Evolutionary conservation across 768 basidiomycete species (phyloP).

Genomic region (Rossbeevera mucosa): DNA sequence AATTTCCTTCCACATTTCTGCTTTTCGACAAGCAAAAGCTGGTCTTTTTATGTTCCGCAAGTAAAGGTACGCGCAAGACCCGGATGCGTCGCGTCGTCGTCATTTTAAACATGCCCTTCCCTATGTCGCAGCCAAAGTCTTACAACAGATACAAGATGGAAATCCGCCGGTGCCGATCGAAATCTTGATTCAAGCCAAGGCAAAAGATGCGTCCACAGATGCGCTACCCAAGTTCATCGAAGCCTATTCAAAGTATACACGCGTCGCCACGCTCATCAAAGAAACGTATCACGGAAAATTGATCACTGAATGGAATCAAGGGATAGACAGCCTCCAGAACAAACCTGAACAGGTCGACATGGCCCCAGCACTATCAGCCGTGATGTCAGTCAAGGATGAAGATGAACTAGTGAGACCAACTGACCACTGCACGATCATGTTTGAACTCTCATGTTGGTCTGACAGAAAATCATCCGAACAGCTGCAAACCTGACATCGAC

Average conservation of each 20-base stretch:
- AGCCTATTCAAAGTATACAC: slow-evolving; percentile 54
- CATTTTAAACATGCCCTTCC: slow-evolving; percentile 14
- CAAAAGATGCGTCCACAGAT: slow-evolving; percentile 73
- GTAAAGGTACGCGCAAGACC: slow-evolving; percentile 59
- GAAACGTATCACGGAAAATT: slow-evolving; percentile 85
- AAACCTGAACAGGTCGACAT: slow-evolving; percentile 81
- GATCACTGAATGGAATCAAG: slow-evolving; percentile 78
- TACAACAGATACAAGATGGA: slow-evolving; percentile 67
- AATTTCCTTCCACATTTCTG: slow-evolving; percentile 92
- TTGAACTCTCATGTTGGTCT: slow-evolving; percentile 6
- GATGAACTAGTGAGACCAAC: slow-evolving; percentile 76
- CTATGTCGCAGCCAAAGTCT: slow-evolving; percentile 68
- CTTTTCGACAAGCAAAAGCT: slow-evolving; percentile 77
- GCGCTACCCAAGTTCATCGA: slow-evolving; percentile 66
- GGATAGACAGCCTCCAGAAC: slow-evolving; percentile 46
- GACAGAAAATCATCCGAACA: slow-evolving; percentile 70
- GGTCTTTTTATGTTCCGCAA: slow-evolving; percentile 77
- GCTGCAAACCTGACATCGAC: slow-evolving; percentile 82
- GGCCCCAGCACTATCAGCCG: slow-evolving; percentile 63
- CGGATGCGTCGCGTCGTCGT: slow-evolving; percentile 3
- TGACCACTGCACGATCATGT: not conserved
- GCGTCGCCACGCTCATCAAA: slow-evolving; percentile 74
- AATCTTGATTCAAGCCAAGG: slow-evolving; percentile 72
- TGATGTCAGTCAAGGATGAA: slow-evolving; percentile 85
- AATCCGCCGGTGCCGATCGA: slow-evolving; percentile 61